Base-by-base conservation (phyloP, 805 yeast species). In the Geotrichum ghanense region DNA sequence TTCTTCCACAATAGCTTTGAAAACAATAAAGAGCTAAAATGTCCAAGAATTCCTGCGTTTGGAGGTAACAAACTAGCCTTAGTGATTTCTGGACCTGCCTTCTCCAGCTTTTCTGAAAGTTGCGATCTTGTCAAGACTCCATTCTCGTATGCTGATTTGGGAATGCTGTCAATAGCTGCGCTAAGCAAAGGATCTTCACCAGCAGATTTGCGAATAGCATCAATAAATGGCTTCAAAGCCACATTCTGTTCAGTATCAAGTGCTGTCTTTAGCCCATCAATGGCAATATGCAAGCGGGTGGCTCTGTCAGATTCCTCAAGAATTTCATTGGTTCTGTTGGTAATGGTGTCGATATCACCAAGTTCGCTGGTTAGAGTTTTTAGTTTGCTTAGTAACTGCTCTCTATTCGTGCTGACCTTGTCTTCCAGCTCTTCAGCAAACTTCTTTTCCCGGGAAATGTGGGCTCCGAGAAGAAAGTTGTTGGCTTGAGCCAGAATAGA, bases 21-120 rank as follows among this genome's bases (percentile, higher is more conserved):
- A 61, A 89, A 83, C 6, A 87, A 47, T 53, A 74, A 71, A 17
- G 97, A 89, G 6, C 94, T 75, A 40, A 88, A 63, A 65, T 92
- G 96, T 24, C 96, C 97, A 56, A 90, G 75, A 46, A 92, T 75
- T 59, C 98, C 98, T 21, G 98, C 95, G 60, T 90, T 85, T 55
- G 94, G 95, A 47, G 97, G 97, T 51, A 89, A 75, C 56, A 92
- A 69, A 3, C 96, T 79, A 6, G 94, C 89, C 24, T 87, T 78
- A 64, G 95, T 80, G 60, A 92, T 76, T 67, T 90, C 95, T n/a
- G 94, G 94, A 20, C 75, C 80, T 50, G 92, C 72, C 46, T 80
- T 68, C 53, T 79, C 76, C 85, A 95, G 86, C 58, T 94, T 79
- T 37, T 83, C 72, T 50, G 82, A 73, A 42, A 88, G 71, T 66